Conservation (phyloP, 495 filamentous ascomycete genomes). For the Aspergillus leporis region DNA sequence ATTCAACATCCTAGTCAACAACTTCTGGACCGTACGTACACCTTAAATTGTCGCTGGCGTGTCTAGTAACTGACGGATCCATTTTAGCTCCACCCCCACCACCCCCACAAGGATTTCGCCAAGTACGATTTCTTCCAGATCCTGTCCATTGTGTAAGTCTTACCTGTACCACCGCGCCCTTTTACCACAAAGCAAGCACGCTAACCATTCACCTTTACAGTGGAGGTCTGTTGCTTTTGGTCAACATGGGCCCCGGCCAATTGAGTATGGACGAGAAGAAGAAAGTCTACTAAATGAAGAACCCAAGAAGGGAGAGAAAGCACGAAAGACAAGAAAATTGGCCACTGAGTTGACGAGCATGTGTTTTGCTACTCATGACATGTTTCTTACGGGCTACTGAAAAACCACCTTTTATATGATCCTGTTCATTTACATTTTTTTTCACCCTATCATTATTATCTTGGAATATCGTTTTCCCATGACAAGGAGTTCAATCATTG, state of each 20-base stretch:
- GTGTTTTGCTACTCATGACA: conserved; percentile 2
- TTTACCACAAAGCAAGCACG: background rate
- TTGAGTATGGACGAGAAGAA: conserved; percentile 99
- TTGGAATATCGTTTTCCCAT: background rate
- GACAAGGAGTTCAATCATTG: conserved; percentile 1
- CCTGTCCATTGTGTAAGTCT: conserved; percentile 87
- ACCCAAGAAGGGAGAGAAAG: background rate
- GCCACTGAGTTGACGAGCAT: conserved; percentile 3
- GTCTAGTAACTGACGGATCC: conserved; percentile 22
- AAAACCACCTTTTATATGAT: background rate
- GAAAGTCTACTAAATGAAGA: conserved; percentile 83
- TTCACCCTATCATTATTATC: background rate
- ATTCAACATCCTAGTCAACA: conserved; percentile 97
- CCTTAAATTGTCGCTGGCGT: background rate
- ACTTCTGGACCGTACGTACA: conserved; percentile 96
- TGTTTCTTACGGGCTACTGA: conserved; percentile 5
- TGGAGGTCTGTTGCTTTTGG: conserved; percentile 88
- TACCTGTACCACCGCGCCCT: background rate
- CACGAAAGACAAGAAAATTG: background rate
- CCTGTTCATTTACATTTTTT: background rate
- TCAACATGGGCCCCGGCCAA: conserved; percentile 97
- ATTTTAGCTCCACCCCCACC: conserved; percentile 87
- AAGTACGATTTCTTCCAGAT: conserved; percentile 99
- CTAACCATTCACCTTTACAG: conserved; percentile 38
- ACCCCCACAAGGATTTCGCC: conserved; percentile 99